Conservation (phyloP, 2,329 filamentous ascomycete genomes). For the Didymella arachidicola region DNA sequence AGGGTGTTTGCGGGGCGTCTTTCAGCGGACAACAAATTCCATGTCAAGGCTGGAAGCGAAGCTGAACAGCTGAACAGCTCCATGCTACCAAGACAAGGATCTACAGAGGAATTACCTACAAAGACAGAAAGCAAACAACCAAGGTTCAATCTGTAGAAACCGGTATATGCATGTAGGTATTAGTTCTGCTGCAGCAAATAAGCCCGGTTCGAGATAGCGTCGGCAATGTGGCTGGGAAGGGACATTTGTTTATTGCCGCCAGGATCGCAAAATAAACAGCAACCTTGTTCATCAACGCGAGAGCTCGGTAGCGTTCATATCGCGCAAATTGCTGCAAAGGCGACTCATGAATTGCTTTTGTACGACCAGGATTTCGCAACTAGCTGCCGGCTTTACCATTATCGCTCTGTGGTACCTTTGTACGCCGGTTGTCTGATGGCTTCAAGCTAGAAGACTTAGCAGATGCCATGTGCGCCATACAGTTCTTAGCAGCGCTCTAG, state of each 20-base stretch:
- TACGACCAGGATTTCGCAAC: slow-evolving; percentile 3
- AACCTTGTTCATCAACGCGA: slow-evolving; percentile 15
- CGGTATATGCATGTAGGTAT: slow-evolving; percentile 20
- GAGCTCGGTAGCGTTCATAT: slow-evolving; percentile 4
- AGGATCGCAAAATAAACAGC: slow-evolving; percentile 22
- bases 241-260: slow-evolving; percentile 22
- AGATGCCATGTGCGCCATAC: slow-evolving; percentile 10
- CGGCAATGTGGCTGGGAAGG: slow-evolving; percentile 18
- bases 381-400: slow-evolving; percentile 10
- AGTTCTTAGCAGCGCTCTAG: slow-evolving; percentile 3
- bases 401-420: slow-evolving; percentile 15
- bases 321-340: slow-evolving; percentile 16
- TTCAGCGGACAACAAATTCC: slow-evolving; percentile 2
- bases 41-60: background rate
- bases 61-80: slow-evolving; percentile 4
- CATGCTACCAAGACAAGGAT: slow-evolving; percentile 3
- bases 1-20: slow-evolving; percentile 9
- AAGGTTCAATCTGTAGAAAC: slow-evolving; percentile 13
- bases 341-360: slow-evolving; percentile 10
- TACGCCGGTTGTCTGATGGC: slow-evolving; percentile 16
- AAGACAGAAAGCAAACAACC: slow-evolving; percentile 7
- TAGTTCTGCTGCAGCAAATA: slow-evolving; percentile 10
- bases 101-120: background rate
- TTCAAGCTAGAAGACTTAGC: slow-evolving; percentile 14
- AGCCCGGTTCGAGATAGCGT: slow-evolving; percentile 17